Conservation (phyloP, 1,284 basidiomycete species). For the Filobasidium uniguttulatum region DNA sequence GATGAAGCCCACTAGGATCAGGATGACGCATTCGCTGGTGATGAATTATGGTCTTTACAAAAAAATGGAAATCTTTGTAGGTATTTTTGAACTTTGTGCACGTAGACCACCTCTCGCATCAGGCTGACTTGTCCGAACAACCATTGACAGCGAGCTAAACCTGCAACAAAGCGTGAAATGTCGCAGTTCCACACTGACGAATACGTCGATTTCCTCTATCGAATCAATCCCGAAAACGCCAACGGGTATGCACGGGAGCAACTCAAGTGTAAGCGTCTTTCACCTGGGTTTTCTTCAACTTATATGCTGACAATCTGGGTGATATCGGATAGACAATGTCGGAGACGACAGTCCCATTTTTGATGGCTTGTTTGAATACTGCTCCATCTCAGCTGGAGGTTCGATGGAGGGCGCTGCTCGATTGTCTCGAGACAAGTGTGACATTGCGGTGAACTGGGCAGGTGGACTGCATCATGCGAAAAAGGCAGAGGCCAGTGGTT, state of each 20-base stretch:
- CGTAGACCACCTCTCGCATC: background rate
- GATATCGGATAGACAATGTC: background rate
- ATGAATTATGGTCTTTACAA: constrained; percentile 99
- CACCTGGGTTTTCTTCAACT: constrained; percentile 14
- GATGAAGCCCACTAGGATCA: constrained; percentile 94
- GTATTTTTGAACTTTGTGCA: constrained; percentile 28
- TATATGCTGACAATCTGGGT: background rate
- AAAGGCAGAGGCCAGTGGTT: constrained; percentile 88
- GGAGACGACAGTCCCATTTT: constrained; percentile 96
- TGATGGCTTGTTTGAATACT: constrained; percentile 94
- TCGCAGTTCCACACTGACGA: constrained; percentile 90
- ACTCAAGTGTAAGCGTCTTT: constrained; percentile 87
- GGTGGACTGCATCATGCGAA: constrained; percentile 62
- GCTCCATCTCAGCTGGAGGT: constrained; percentile 89
- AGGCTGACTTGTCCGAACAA: background rate
- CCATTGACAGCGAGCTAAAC: constrained; percentile 75
- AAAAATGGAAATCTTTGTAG: constrained; percentile 91
- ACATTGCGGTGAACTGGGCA: background rate
- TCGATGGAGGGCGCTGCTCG: constrained; percentile 45
- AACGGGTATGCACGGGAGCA: constrained; percentile 84
- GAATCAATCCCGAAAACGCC: constrained; percentile 74
- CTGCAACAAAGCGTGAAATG: constrained; percentile 96
- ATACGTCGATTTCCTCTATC: constrained; percentile 76
- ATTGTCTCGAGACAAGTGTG: background rate
- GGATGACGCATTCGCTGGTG: constrained; percentile 98